phyloP scores from a whole-genome alignment of 140 eudicot genomes.

The Flaveria floridana region DNA sequence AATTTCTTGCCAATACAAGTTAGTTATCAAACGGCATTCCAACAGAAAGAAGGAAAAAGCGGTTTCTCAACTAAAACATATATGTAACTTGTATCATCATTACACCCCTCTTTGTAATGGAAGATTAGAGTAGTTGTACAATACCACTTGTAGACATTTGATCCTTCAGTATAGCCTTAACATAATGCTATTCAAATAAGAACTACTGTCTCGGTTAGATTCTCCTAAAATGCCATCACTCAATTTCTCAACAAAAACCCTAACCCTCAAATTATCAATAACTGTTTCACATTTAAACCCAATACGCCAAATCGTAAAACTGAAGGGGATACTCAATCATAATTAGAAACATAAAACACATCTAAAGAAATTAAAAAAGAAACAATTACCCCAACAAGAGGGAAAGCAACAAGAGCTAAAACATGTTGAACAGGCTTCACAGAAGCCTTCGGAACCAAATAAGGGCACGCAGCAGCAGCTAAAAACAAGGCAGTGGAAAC shows the following conservation, averaged over 20 bases:
- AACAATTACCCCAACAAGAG: slow-evolving; percentile 80
- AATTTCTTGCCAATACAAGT: neutral
- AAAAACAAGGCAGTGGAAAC: slow-evolving; percentile 58
- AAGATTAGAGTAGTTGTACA: neutral
- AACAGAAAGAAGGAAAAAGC: neutral
- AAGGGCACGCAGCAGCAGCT: slow-evolving; percentile 74
- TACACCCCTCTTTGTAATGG: slow-evolving; percentile 6
- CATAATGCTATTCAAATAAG: neutral
- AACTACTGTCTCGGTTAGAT: neutral
- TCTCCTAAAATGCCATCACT: neutral
- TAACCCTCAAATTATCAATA: neutral
- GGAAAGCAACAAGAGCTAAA: slow-evolving; percentile 65
- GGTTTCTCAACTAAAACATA: slow-evolving; percentile 9
- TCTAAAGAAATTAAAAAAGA: neutral
- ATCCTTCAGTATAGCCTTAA: neutral
- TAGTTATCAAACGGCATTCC: neutral
- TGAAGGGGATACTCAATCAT: neutral
- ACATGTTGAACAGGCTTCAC: slow-evolving; percentile 59
- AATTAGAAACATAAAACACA: neutral
- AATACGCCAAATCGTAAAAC: neutral
- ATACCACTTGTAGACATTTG: neutral
- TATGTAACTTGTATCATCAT: neutral
- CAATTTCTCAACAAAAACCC: neutral
- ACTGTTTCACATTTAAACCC: neutral
- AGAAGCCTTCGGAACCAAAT: slow-evolving; percentile 51